phyloP scores from a whole-genome alignment of 768 basidiomycete species.

The Suillus fuscotomentosus region DNA sequence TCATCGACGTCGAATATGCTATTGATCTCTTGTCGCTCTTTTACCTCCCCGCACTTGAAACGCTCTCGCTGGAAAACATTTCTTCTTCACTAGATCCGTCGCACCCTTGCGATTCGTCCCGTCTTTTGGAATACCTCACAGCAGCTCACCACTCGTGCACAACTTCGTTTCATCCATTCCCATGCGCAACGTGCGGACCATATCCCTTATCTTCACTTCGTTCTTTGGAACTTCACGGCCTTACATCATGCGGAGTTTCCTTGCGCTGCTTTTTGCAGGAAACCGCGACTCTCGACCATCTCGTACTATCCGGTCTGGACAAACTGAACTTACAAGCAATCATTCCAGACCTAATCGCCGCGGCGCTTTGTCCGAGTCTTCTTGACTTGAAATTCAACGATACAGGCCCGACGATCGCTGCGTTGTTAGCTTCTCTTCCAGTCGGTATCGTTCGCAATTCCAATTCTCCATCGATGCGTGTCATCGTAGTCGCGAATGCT shows the following conservation, averaged over 20 bases:
- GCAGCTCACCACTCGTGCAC: constrained; percentile 2
- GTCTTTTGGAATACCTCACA: constrained; percentile 35
- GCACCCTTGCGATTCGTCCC: constrained; percentile 34
- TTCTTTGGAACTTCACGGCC: constrained; percentile 2
- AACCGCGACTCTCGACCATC: constrained; percentile 1
- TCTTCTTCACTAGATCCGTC: constrained; percentile 35
- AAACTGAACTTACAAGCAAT: background rate
- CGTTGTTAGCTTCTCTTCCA: background rate
- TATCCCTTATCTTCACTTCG: constrained; percentile 8
- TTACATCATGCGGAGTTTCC: constrained; percentile 7
- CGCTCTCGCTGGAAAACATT: constrained; percentile 47
- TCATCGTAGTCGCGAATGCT: background rate
- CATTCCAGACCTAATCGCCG: background rate
- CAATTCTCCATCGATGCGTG: background rate
- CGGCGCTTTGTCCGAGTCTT: background rate
- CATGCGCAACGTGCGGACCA: constrained; percentile 7
- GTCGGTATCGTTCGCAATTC: background rate
- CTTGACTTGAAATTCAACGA: background rate
- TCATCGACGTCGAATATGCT: constrained; percentile 40
- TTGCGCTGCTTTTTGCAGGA: constrained; percentile 6
- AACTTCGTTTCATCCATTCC: constrained; percentile 1
- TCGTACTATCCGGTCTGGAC: background rate
- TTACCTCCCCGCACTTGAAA: constrained; percentile 34
- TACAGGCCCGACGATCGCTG: background rate
- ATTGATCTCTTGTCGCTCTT: constrained; percentile 39